Percentiles rank a stretch among this genome's conserved stretches.
phyloP scores from a whole-genome alignment of 352 stramenopile genomes.

The Phytopythium vexans region DNA sequence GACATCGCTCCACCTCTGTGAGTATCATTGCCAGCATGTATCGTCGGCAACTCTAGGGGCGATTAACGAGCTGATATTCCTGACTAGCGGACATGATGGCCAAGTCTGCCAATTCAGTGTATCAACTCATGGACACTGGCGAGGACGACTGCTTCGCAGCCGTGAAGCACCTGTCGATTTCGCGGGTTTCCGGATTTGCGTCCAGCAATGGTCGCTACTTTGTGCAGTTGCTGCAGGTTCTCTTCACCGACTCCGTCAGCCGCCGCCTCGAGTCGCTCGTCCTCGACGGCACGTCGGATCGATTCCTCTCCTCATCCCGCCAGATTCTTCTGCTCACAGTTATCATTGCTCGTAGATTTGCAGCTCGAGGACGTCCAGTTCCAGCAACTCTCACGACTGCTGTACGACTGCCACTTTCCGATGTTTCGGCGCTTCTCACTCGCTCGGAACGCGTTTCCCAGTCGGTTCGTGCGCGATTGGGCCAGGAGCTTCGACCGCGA shows the following conservation, averaged over 20 bases:
- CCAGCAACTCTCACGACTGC: slow-evolving; percentile 35
- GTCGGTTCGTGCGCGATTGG: slow-evolving; percentile 64
- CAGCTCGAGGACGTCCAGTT: slow-evolving; percentile 42
- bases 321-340: not conserved
- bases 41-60: too few relatives aligned
- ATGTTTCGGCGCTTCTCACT: slow-evolving; percentile 26
- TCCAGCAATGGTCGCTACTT: slow-evolving; percentile 21
- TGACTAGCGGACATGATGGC: slow-evolving; percentile 8
- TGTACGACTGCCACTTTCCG: slow-evolving; percentile 47
- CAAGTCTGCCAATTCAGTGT: slow-evolving; percentile 19
- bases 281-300: slow-evolving; percentile 20
- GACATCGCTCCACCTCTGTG: not conserved
- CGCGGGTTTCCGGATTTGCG: slow-evolving; percentile 21
- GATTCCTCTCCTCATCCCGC: not conserved
- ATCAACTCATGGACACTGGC: slow-evolving; percentile 29
- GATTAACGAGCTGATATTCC: too few relatives aligned
- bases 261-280: slow-evolving; percentile 24
- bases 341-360: slow-evolving; percentile 16
- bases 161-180: slow-evolving; percentile 26
- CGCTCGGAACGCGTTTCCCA: slow-evolving; percentile 44
- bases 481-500: slow-evolving; percentile 39
- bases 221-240: slow-evolving; percentile 40
- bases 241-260: slow-evolving; percentile 53
- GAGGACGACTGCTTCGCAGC: slow-evolving; percentile 37
- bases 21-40: not conserved